These are phyloP conservation scores for Raddia distichophylla DNA, from an alignment of 176 grass and related monocot genomes.

Conservation along the genomic window DNA sequence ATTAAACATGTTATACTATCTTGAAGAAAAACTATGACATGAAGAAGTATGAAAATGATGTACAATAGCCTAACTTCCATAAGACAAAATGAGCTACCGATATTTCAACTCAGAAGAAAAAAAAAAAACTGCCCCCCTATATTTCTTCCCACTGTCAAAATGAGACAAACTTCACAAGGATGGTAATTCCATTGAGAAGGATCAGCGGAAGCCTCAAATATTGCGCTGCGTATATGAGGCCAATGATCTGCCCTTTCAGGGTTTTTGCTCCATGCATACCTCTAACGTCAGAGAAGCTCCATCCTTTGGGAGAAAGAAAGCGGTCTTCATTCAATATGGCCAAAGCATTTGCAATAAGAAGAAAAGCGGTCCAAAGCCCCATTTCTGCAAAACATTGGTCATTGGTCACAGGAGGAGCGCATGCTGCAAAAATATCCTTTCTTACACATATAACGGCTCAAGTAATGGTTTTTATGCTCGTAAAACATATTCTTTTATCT, in stretches of 20 bases:
- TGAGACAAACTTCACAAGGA: constrained; percentile 56
- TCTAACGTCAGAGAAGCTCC: constrained; percentile 62
- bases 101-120: neutral
- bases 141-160: constrained; percentile 3
- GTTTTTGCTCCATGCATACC: constrained; percentile 42
- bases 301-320: constrained; percentile 52
- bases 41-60: neutral
- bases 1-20: neutral
- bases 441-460: neutral
- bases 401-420: neutral
- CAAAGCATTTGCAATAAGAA: constrained; percentile 53
- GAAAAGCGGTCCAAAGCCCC: constrained; percentile 49
- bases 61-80: neutral
- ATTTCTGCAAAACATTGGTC: constrained; percentile 34
- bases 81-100: neutral
- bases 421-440: neutral
- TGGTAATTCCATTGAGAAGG: constrained; percentile 55
- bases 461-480: neutral
- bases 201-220: constrained; percentile 57
- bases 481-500: neutral
- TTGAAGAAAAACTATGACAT: neutral
- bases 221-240: constrained; percentile 49
- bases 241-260: constrained; percentile 59
- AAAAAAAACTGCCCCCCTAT: neutral
- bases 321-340: constrained; percentile 57